phyloP scores from a whole-genome alignment of 495 filamentous ascomycete genomes.

The Parathielavia appendiculata region DNA sequence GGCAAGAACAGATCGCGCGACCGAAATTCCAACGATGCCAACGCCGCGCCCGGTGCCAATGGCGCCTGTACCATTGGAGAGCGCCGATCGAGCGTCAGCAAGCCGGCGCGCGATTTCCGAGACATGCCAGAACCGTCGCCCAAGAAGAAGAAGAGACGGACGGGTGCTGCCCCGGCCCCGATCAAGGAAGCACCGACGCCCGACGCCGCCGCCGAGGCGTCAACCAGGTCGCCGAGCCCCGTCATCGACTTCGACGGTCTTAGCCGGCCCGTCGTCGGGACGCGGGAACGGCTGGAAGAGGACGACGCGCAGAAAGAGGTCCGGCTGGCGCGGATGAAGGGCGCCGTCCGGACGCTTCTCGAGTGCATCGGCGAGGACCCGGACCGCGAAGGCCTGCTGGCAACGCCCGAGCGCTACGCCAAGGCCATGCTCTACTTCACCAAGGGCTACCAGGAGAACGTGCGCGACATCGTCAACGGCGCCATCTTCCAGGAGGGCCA shows the following conservation, averaged over 20 bases:
- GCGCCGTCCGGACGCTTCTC: conserved; percentile 82
- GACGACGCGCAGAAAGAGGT: conserved; percentile 64
- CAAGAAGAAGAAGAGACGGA: conserved; percentile 39
- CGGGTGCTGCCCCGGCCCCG: conserved; percentile 13
- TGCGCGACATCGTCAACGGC: conserved; percentile 85
- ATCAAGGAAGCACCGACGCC: conserved; percentile 11
- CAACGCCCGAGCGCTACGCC: conserved; percentile 86
- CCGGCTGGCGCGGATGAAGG: conserved; percentile 70
- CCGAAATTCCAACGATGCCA: conserved; percentile 9
- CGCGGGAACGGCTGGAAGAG: conserved; percentile 73
- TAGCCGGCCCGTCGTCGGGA: conserved; percentile 69
- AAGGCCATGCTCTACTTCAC: conserved; percentile 98
- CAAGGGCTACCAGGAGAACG: conserved; percentile 97
- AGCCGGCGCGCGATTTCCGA: conserved; percentile 66
- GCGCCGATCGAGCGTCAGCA: conserved; percentile 53
- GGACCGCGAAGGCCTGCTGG: conserved; percentile 78
- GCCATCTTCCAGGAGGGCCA: conserved; percentile 97
- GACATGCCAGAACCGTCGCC: conserved; percentile 55
- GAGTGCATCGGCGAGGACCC: conserved; percentile 97
- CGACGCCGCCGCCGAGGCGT: conserved; percentile 17
- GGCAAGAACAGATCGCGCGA: conserved; percentile 24
- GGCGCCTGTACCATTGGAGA: conserved; percentile 25
- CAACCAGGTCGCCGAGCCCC: conserved; percentile 50
- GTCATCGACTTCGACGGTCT: conserved; percentile 73
- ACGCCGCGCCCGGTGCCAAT: conserved; percentile 18